Percentiles rank a stretch among this genome's conserved stretches.
Conservation (phyloP, 305 asterid species). For the Fraxinus sp. region DNA sequence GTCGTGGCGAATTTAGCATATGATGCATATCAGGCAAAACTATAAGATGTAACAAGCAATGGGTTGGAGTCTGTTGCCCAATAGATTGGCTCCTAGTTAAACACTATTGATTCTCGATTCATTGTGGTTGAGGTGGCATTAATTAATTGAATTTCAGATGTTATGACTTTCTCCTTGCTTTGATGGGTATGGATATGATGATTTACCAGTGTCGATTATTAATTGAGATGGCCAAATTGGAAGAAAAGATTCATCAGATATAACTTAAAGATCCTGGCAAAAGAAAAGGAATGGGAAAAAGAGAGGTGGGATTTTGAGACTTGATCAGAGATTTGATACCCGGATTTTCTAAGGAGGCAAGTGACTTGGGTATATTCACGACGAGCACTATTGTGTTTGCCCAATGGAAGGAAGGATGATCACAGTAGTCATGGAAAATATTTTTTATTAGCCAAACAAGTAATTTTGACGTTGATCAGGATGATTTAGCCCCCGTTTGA, state of each 20-base stretch:
- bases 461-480: not conserved
- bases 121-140: not conserved
- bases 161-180: not conserved
- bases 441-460: not conserved
- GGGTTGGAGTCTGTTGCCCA: not conserved
- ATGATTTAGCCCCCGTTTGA: not conserved
- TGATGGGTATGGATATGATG: not conserved
- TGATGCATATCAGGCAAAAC: not conserved
- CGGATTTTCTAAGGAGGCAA: not conserved
- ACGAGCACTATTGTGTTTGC: not conserved
- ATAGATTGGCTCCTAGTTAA: not conserved
- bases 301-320: not conserved
- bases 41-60: too few species aligned
- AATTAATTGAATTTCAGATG: not conserved
- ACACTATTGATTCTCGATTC: not conserved
- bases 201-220: not conserved
- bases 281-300: not conserved
- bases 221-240: not conserved
- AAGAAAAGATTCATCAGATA: not conserved
- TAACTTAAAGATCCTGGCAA: not conserved
- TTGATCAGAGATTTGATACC: not conserved
- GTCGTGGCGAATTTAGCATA: constrained; percentile 10
- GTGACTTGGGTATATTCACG: not conserved
- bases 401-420: not conserved
- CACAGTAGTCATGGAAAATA: not conserved